phyloP scores from a whole-genome alignment of 1,139 yeast species.

The Candida dubliniensis region DNA sequence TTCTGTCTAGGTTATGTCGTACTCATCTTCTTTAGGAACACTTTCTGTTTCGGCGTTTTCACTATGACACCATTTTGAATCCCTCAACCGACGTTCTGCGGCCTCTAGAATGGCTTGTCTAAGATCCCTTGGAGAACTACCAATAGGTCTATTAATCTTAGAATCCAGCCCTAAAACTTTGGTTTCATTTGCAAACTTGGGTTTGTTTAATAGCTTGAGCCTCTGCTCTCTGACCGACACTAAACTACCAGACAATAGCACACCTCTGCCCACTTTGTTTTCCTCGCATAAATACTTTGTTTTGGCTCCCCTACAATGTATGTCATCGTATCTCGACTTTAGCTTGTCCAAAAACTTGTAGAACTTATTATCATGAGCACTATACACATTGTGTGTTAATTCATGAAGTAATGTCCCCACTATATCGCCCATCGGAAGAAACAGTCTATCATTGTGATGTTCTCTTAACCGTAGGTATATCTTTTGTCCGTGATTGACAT shows the following conservation, averaged over 20 bases:
- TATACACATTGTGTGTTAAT: constrained; percentile 73
- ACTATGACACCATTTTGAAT: constrained; percentile 54
- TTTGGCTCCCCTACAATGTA: constrained; percentile 34
- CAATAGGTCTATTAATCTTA: constrained; percentile 11
- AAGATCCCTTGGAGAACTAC: constrained; percentile 22
- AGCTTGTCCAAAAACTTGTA: constrained; percentile 65
- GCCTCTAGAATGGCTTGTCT: constrained; percentile 62
- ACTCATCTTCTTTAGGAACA: constrained; percentile 35
- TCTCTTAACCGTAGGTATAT: constrained; percentile 71
- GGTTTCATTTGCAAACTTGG: constrained; percentile 40
- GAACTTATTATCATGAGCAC: constrained; percentile 78
- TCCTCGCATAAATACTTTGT: constrained; percentile 50
- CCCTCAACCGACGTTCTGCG: constrained; percentile 61
- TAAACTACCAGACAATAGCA: constrained; percentile 17
- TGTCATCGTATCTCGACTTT: constrained; percentile 54
- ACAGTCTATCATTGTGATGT: constrained; percentile 53
- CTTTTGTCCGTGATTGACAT: constrained; percentile 81
- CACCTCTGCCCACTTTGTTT: constrained; percentile 46
- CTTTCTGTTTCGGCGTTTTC: constrained; percentile 21
- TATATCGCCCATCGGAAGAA: constrained; percentile 65
- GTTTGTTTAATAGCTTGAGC: constrained; percentile 35
- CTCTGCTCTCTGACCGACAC: constrained; percentile 38
- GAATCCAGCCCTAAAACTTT: constrained; percentile 32
- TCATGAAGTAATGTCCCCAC: constrained; percentile 89
- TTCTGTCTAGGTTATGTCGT: constrained; percentile 27